Conservation (phyloP, 805 yeast genomes). For the Isabelozyma heimii region DNA sequence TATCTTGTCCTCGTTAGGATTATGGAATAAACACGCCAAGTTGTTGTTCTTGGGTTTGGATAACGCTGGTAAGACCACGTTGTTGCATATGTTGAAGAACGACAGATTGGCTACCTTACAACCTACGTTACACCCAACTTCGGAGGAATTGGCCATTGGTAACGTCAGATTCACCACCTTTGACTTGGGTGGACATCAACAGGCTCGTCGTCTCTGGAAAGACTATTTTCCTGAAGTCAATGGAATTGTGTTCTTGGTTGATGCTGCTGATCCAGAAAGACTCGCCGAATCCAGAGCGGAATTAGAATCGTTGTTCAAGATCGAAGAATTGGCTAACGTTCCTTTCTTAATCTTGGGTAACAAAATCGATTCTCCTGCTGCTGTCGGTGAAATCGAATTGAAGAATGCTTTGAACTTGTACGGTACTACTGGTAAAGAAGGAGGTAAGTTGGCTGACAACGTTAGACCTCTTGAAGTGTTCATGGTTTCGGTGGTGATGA, state of each 20-base stretch:
- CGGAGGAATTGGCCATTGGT: slow-evolving; percentile 97
- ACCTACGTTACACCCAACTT: slow-evolving; percentile 98
- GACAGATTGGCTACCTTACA: slow-evolving; percentile 97
- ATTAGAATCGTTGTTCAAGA: slow-evolving; percentile 86
- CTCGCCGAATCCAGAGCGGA: slow-evolving; percentile 93
- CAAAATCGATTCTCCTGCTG: slow-evolving; percentile 91
- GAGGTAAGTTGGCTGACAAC: slow-evolving; percentile 64
- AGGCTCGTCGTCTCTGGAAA: slow-evolving; percentile 99
- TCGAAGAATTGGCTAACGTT: slow-evolving; percentile 84
- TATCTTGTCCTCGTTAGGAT: slow-evolving; percentile 44
- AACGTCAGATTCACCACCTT: slow-evolving; percentile 95
- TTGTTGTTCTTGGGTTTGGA: slow-evolving; percentile 46
- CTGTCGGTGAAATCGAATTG: slow-evolving; percentile 92
- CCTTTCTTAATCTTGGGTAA: slow-evolving; percentile 95
- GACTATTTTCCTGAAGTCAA: slow-evolving; percentile 99
- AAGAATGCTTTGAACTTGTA: slow-evolving; percentile 85
- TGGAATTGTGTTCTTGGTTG: slow-evolving; percentile 94
- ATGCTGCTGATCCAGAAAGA: slow-evolving; percentile 95
- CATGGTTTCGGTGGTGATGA: slow-evolving; percentile 98
- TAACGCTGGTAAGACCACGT: slow-evolving; percentile 47
- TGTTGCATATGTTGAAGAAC: slow-evolving; percentile 58
- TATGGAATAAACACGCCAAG: slow-evolving; percentile 50
- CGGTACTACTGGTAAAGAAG: slow-evolving; percentile 78
- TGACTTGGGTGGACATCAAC: slow-evolving; percentile 97
- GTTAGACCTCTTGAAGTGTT: slow-evolving; percentile 92